Evolutionary conservation across 2,329 filamentous ascomycete genomes (phyloP).

Genomic region (Plenodomus lindquistii): DNA sequence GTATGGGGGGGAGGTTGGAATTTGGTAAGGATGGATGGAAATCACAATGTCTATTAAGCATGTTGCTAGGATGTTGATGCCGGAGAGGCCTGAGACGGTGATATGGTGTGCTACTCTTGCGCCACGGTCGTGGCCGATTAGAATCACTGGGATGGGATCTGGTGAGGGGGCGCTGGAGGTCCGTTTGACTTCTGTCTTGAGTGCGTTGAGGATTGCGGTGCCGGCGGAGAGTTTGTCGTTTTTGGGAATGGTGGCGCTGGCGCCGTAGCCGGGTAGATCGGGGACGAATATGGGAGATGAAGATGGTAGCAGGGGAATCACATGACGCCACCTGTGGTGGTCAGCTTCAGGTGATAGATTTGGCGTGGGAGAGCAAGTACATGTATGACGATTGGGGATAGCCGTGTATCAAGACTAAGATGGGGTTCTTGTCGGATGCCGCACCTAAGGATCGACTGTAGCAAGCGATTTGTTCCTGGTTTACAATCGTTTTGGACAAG

Average conservation of each 20-base stretch:
- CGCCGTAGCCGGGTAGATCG: slow-evolving; percentile 40
- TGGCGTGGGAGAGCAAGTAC: slow-evolving; percentile 9
- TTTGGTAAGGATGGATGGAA: too few species aligned
- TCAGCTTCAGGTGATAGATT: background rate
- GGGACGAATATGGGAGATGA: slow-evolving; percentile 33
- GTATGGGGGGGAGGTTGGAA: background rate
- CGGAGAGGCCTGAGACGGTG: slow-evolving; percentile 51
- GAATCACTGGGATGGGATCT: slow-evolving; percentile 21
- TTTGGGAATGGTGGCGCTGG: slow-evolving; percentile 24
- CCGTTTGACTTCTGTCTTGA: slow-evolving; percentile 27
- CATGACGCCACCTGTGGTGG: slow-evolving; percentile 32
- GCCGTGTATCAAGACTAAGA: slow-evolving; percentile 38
- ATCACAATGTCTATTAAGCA: slow-evolving; percentile 40
- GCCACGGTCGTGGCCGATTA: slow-evolving; percentile 63
- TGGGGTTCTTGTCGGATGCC: slow-evolving; percentile 31
- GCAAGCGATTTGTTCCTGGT: slow-evolving; percentile 28
- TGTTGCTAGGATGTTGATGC: slow-evolving; percentile 44
- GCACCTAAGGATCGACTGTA: slow-evolving; percentile 31
- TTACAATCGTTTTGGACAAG: slow-evolving; percentile 29
- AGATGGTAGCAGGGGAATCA: slow-evolving; percentile 35
- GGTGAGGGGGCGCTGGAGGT: slow-evolving; percentile 12
- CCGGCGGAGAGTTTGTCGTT: slow-evolving; percentile 40
- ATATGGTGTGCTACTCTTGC: slow-evolving; percentile 60
- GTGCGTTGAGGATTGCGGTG: slow-evolving; percentile 24
- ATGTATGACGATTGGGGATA: slow-evolving; percentile 39